Conservation (phyloP, 495 filamentous ascomycete genomes). For the Neurospora sp. region DNA sequence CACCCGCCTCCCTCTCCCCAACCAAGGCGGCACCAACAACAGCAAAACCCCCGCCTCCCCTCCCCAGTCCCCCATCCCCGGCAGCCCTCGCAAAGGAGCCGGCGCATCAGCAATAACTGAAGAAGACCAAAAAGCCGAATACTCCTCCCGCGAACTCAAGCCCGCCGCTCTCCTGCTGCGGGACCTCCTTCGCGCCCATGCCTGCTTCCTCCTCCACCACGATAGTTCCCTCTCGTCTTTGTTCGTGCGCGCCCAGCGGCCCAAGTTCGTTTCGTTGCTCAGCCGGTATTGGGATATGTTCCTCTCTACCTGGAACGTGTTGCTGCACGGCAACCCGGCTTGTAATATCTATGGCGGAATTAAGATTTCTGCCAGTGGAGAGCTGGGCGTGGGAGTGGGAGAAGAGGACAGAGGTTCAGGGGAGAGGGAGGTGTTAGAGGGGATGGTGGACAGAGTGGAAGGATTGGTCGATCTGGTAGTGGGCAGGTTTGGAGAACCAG, state of each 20-base stretch:
- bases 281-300: conserved; percentile 78
- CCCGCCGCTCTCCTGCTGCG: conserved; percentile 67
- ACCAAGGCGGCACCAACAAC: conserved; percentile 15
- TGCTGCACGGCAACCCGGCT: conserved; percentile 80
- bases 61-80: not conserved
- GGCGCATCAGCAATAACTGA: conserved; percentile 6
- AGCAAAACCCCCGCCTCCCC: not conserved
- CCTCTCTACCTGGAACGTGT: conserved; percentile 74
- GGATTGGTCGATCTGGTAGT: conserved; percentile 78
- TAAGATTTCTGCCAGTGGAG: conserved; percentile 83
- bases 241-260: conserved; percentile 42
- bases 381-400: conserved; percentile 86
- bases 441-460: conserved; percentile 55
- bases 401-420: conserved; percentile 90
- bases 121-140: conserved; percentile 45
- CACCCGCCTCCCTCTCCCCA: conserved; percentile 46
- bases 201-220: conserved; percentile 81
- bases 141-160: conserved; percentile 79
- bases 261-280: conserved; percentile 47
- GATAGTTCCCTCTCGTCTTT: conserved; percentile 55
- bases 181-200: conserved; percentile 73
- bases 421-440: conserved; percentile 83
- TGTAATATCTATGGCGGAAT: conserved; percentile 70
- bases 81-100: not conserved
- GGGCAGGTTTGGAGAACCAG: conserved; percentile 63